Evolutionary conservation across 1,284 basidiomycete species (phyloP).

Genomic region (Ceratobasidium papillatum): DNA sequence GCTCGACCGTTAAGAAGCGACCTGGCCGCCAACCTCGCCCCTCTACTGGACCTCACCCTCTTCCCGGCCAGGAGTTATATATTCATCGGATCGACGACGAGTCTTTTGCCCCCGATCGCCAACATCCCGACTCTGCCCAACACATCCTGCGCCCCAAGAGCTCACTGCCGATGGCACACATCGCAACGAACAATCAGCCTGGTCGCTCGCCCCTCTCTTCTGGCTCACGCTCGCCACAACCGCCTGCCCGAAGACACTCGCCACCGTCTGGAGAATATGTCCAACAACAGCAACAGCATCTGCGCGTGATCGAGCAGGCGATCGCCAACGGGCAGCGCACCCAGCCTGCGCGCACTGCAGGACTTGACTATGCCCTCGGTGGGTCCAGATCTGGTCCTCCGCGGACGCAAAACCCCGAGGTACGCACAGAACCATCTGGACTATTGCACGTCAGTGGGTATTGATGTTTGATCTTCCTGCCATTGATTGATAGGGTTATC

Average conservation of each 20-base stretch:
- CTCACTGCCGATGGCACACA: slow-evolving; percentile 1
- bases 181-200: background rate
- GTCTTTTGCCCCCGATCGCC: background rate
- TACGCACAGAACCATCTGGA: background rate
- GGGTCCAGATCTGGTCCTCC: background rate
- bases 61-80: slow-evolving; percentile 28
- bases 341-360: slow-evolving; percentile 27
- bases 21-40: slow-evolving; percentile 30
- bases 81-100: slow-evolving; percentile 17
- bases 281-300: slow-evolving; percentile 21
- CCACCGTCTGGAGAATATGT: slow-evolving; percentile 24
- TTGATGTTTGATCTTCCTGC: slow-evolving; percentile 34
- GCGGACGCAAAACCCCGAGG: slow-evolving; percentile 15
- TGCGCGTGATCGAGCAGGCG: slow-evolving; percentile 27
- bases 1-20: slow-evolving; percentile 36
- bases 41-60: slow-evolving; percentile 28
- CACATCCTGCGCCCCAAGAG: background rate
- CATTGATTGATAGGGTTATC: slow-evolving; percentile 39
- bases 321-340: slow-evolving; percentile 37
- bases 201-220: slow-evolving; percentile 9
- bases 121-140: background rate
- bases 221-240: slow-evolving; percentile 18
- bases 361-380: slow-evolving; percentile 30
- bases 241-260: background rate
- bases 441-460: background rate